Evolutionary conservation across 1,284 basidiomycete genomes (phyloP), one percentile per base, ranked within the genome.

Genomic region (Rhodotorula sp.): DNA sequence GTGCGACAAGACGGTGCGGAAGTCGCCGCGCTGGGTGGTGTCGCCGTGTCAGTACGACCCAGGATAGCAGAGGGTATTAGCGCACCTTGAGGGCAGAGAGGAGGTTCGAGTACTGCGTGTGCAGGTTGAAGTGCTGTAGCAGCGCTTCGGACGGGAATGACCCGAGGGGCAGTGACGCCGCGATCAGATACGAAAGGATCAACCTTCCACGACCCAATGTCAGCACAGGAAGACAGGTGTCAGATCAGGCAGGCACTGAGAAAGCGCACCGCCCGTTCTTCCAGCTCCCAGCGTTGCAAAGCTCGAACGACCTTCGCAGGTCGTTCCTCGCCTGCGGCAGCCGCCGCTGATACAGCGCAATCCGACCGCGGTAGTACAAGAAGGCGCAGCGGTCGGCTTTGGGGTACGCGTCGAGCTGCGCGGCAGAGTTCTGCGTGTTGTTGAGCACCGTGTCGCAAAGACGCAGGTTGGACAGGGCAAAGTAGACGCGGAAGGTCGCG

Each of bases 391-490:
- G 78, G 66, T 84, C 82, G 3, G 80, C 78, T 46, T 76, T 75
- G 0, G 81, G 78, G 70, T 81, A 83, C 25, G 19, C 17, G 34
- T 80, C 77, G 34, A 77, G 74, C 54, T 80, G 42, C 1, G 63
- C 66, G 14, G 23, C 52, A 21, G 66, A 62, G 66, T 82, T 81
- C 45, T 81, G 76, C 25, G 81, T 81, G 58, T 81, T 82, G 41
- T 80, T 81, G 21, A 84, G 70, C n/a, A 84, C 81, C 0, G 83
- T 84, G 67, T 83, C 82, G 73, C 82, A 83, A 2, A 83, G 72
- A 4, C 82, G 79, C 46, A 83, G 80, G 65, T 84, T 84, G 66
- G 81, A 80, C n/a, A 79, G 68, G 66, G 77, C 71, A 46, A 80
- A 80, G 65, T 79, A 80, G 60, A 79, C 75, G 52, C 72, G 75